A percentile compares a stretch with the other conserved stretches of the same genome.
These are phyloP conservation scores for Litchi chinensis DNA, from an alignment of 345 rosid genomes.

Conservation along the genomic window DNA sequence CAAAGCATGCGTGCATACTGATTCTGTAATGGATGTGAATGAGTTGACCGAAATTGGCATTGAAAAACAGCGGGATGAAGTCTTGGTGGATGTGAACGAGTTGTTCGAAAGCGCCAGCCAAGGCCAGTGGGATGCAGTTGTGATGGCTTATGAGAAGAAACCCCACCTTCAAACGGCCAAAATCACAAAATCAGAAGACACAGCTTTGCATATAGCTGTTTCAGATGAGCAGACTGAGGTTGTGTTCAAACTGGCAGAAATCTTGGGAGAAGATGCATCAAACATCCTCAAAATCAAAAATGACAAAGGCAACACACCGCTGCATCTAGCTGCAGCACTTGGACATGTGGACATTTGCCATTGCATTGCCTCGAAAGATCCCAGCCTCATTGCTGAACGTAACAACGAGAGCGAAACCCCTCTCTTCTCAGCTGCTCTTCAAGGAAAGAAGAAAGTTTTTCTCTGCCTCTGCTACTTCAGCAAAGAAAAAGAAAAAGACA, in stretches of 20 bases:
- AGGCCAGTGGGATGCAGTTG: slow-evolving; percentile 22
- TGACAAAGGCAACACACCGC: slow-evolving; percentile 25
- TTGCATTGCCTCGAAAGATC: slow-evolving; percentile 13
- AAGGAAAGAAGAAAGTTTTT: slow-evolving; percentile 26
- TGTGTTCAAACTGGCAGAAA: slow-evolving; percentile 10
- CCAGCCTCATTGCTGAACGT: neutral
- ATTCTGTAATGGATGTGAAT: too few relatives aligned
- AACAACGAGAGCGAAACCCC: slow-evolving; percentile 29
- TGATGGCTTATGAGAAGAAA: neutral
- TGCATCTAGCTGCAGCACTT: slow-evolving; percentile 28
- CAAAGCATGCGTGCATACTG: neutral
- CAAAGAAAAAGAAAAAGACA: neutral
- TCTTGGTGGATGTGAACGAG: neutral
- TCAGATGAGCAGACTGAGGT: neutral
- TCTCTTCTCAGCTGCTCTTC: slow-evolving; percentile 25
- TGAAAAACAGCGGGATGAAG: too few relatives aligned
- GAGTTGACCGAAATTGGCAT: too few relatives aligned
- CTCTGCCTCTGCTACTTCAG: slow-evolving; percentile 16
- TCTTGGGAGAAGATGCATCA: neutral
- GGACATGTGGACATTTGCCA: slow-evolving; percentile 29
- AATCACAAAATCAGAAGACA: slow-evolving; percentile 24
- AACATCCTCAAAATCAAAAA: slow-evolving; percentile 12
- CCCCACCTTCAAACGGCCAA: neutral
- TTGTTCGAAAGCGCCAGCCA: slow-evolving; percentile 25
- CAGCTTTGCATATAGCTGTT: slow-evolving; percentile 33